phyloP scores from a whole-genome alignment of 2,329 filamentous ascomycete species.

The Alternaria gaisen region DNA sequence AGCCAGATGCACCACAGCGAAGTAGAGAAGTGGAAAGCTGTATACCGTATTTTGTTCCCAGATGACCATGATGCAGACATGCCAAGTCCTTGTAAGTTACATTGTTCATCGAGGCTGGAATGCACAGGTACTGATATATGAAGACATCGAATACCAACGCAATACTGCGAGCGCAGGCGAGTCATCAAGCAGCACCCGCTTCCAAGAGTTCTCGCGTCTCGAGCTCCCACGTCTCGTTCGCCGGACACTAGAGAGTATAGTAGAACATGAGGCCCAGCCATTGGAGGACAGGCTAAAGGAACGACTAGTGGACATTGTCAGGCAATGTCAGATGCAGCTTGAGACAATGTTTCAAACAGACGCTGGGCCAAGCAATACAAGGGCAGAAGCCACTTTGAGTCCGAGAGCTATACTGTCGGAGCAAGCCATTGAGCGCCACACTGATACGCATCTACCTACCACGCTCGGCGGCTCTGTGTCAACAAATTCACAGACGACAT shows the following conservation, averaged over 20 bases:
- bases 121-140: not conserved
- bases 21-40: slow-evolving; percentile 39
- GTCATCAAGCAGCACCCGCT: slow-evolving; percentile 25
- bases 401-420: not conserved
- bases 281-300: slow-evolving; percentile 38
- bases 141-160: not conserved
- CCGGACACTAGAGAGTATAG: slow-evolving; percentile 31
- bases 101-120: not conserved
- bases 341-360: slow-evolving; percentile 27
- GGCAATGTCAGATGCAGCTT: slow-evolving; percentile 33
- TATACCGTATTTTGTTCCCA: slow-evolving; percentile 37
- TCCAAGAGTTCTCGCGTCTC: slow-evolving; percentile 36
- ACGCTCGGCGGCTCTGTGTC: not conserved
- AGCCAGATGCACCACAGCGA: slow-evolving; percentile 28
- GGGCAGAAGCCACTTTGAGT: not conserved
- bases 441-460: not conserved
- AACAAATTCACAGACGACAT: not conserved
- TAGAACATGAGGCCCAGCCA: slow-evolving; percentile 38
- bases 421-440: not conserved
- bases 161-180: slow-evolving; percentile 11
- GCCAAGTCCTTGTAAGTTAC: slow-evolving; percentile 33
- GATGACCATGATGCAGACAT: slow-evolving; percentile 31
- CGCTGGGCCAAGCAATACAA: not conserved
- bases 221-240: slow-evolving; percentile 40
- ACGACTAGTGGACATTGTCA: slow-evolving; percentile 37